A percentile compares a stretch with the other conserved stretches of the same genome.
phyloP scores from a whole-genome alignment of 768 basidiomycete species.

The Naganishia vaughanmartiniae region DNA sequence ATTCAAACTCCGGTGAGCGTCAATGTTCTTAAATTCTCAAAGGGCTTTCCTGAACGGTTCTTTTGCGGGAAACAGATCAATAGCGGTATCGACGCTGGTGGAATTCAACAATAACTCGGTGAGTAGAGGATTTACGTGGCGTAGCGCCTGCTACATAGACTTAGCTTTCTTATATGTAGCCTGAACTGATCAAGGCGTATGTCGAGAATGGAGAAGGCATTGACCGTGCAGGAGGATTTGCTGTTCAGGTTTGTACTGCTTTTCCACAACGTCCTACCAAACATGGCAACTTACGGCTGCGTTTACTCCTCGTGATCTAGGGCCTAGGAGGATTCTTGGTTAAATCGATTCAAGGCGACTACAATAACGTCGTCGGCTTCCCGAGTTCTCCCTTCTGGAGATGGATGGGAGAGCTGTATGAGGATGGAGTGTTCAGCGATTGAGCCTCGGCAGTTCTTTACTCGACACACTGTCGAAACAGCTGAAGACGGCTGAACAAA shows the following conservation, averaged over 20 bases:
- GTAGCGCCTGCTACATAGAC: not conserved
- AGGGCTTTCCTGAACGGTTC: not conserved
- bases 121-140: conserved; percentile 16
- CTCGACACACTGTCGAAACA: not conserved
- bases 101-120: conserved; percentile 49
- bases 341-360: conserved; percentile 83
- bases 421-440: conserved; percentile 46
- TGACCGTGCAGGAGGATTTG: conserved; percentile 90
- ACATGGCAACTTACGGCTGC: not conserved
- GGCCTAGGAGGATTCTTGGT: conserved; percentile 78
- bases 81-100: conserved; percentile 45
- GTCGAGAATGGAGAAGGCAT: conserved; percentile 79
- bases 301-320: conserved; percentile 25
- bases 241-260: conserved; percentile 67
- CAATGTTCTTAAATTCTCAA: not conserved
- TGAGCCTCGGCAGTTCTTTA: not conserved
- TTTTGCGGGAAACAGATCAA: conserved; percentile 37
- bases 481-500: no score
- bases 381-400: conserved; percentile 64
- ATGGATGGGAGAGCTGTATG: conserved; percentile 48
- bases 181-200: conserved; percentile 66
- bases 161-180: conserved; percentile 28
- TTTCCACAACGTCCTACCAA: not conserved
- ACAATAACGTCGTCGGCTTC: conserved; percentile 87
- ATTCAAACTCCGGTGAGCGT: conserved; percentile 48